Percentiles rank a stretch among this genome's conserved stretches.
Evolutionary conservation across 176 grass and related monocot species (phyloP).

Genomic region (Cymbopogon citratus): DNA sequence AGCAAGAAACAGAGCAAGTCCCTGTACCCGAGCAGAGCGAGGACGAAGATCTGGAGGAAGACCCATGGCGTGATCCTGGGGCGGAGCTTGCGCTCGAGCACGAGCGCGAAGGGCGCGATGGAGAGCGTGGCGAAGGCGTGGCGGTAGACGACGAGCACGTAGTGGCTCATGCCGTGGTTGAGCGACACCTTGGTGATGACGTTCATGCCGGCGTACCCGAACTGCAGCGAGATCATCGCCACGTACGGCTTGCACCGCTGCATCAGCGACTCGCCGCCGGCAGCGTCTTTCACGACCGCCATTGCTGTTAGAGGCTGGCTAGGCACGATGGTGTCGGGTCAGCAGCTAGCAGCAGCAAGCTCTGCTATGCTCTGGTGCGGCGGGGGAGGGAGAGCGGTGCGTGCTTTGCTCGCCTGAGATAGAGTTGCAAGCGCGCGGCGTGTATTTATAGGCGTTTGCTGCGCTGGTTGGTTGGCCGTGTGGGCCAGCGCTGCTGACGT

Average conservation of each 20-base stretch:
- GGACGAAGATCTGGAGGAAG: conserved; percentile 76
- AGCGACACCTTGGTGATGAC: conserved; percentile 99
- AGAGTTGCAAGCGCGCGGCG: not conserved
- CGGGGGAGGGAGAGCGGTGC: not conserved
- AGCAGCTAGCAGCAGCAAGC: not conserved
- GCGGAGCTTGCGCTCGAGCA: conserved; percentile 82
- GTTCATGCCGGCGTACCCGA: conserved; percentile 98
- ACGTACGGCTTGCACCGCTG: conserved; percentile 85
- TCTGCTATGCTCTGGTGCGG: not conserved
- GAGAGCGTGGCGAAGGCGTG: conserved; percentile 97
- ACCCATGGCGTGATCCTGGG: conserved; percentile 53
- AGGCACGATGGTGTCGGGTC: not conserved
- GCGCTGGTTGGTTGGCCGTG: not conserved
- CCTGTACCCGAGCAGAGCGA: conserved; percentile 82
- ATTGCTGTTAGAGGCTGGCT: no score
- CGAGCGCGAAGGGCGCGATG: conserved; percentile 91
- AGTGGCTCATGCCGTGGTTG: conserved; percentile 98
- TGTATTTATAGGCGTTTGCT: conserved; percentile 30
- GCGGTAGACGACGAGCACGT: conserved; percentile 97
- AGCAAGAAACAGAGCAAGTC: not conserved
- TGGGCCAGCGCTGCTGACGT: conserved; percentile 33
- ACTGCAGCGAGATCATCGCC: conserved; percentile 97
- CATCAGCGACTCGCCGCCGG: conserved; percentile 32
- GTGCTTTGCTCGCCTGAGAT: not conserved
- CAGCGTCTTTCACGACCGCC: not conserved